Base-by-base conservation (phyloP, 371 early-diverging fungal genomes). In the Circinella umbellata region DNA sequence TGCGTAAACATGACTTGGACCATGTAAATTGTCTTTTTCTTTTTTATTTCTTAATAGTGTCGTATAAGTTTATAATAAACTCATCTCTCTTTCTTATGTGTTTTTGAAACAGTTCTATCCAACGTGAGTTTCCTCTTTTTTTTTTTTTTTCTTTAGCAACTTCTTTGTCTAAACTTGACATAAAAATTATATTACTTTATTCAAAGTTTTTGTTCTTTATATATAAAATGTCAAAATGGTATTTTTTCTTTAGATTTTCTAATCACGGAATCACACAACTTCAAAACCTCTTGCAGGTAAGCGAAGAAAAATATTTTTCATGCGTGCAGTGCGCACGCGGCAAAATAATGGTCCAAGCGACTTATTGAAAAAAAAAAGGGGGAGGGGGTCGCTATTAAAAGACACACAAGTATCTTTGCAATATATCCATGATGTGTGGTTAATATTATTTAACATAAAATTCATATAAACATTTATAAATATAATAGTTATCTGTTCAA, bases 401-500 rank as follows among this genome's bases (percentile, higher is more conserved):
- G 9, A 6, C 42, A 42, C 11, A 42, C 11, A 6, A 2, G 1
- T 6, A 42, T 42, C 6, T 42, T 9, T 42, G 3, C 42, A 42
- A 9, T 11, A 42, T 42, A 42, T 11, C 42, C 34, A 57, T 11
- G 57, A 10, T 6, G 18, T 17, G 18, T 11, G 27, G 18, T 57
- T 57, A n/a, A 4, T 5, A 27, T 27, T 27, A 27, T 27, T 27
- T 27, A 27, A 27, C 34, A 57, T 17, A 62, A 15, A 46, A 54
- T 17, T 34, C 4, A 17, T 36, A n/a, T 65, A 65, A 42, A 9
- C 6, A 42, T 42, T 2, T 9, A 42, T 9, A 42, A 42, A 37
- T 14, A 51, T 51, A 34, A 59, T 55, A 90, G 87, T 85, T 95
- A 65, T 91, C 91, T 48, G 90, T 95, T 85, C 91, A 91, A 76